phyloP scores from a whole-genome alignment of 225 moss, liverwort and hornwort genomes.

The Straminergon stramineum region DNA sequence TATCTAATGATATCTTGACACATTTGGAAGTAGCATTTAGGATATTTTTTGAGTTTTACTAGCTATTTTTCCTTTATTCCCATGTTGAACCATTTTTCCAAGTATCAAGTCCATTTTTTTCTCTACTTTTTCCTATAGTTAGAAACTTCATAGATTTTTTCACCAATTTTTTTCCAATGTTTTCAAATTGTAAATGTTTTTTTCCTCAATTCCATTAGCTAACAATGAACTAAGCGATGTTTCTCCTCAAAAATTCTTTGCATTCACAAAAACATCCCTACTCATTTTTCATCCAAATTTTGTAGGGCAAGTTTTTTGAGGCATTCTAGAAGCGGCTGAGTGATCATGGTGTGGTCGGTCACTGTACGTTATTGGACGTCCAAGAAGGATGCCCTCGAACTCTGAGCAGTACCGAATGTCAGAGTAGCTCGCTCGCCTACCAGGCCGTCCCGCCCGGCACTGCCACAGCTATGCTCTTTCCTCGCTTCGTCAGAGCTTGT shows the following conservation, averaged over 20 bases:
- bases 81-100: not conserved
- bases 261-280: no score
- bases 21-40: rapidly evolving
- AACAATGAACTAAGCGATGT: not conserved
- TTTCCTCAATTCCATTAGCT: not conserved
- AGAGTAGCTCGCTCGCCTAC: not conserved
- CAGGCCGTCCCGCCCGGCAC: not conserved
- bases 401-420: not conserved
- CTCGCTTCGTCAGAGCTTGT: not conserved
- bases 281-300: not conserved
- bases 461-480: not conserved
- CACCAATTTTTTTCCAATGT: not conserved
- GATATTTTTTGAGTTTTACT: not conserved
- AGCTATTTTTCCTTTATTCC: not conserved
- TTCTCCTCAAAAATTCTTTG: not conserved
- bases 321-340: not conserved
- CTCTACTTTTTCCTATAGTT: not conserved
- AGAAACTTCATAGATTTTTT: not conserved
- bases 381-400: not conserved
- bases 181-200: not conserved
- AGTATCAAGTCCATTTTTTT: not conserved
- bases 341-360: not conserved
- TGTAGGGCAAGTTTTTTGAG: not conserved
- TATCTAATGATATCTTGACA: not conserved
- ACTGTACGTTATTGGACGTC: not conserved